Evolutionary conservation across 2,329 filamentous ascomycete genomes (phyloP), one percentile per base, ranked within the genome.

Genomic region (Peltaster fructicola): DNA sequence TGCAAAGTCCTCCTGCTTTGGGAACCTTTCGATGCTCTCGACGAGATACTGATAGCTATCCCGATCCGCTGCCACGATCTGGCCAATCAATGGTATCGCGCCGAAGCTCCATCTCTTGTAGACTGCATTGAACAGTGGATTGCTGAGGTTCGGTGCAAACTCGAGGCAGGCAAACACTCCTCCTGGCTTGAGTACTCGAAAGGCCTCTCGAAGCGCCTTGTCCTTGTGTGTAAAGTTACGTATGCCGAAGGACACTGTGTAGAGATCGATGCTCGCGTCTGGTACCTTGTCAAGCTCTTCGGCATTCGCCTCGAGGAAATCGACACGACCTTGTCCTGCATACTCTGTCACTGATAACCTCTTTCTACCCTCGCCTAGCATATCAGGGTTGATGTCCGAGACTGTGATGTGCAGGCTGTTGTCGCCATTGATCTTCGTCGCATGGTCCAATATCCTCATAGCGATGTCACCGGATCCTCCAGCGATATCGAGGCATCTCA

Each of bases 41-140:
- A 98, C 88, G 7, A 98, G 63, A 54, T 98, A 98, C 61, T 98
- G 88, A 53, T 98, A 98, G 49, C 81, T 92, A 45, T 90, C 85
- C 29, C 85, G 64, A 49, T 98, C 90, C 5, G 80, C 81, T 2
- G 88, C 85, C 9, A 98, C 84, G 32, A 98, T 48, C 56, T 98
- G 85, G 3, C 88, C 90, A 44, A 98, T 93, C 38, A 98, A 52
- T 0, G 88, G 88, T 36, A 98, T 98, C 8, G 81, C 82, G 31
- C 72, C 66, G 51, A 98, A 98, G 32, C 80, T 92, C 84, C 90
- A 98, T 30, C 77, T 67, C 63, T 92, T 91, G 56, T 98, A 98
- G 2, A 85, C 52, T 10, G 72, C 69, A 52, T 95, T 77, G 45
- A 98, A 70, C 1, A 91, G 35, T 0, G 72, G 65, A 46, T 75